Conservation (phyloP, 495 filamentous ascomycete species). For the Xylaria venustula region DNA sequence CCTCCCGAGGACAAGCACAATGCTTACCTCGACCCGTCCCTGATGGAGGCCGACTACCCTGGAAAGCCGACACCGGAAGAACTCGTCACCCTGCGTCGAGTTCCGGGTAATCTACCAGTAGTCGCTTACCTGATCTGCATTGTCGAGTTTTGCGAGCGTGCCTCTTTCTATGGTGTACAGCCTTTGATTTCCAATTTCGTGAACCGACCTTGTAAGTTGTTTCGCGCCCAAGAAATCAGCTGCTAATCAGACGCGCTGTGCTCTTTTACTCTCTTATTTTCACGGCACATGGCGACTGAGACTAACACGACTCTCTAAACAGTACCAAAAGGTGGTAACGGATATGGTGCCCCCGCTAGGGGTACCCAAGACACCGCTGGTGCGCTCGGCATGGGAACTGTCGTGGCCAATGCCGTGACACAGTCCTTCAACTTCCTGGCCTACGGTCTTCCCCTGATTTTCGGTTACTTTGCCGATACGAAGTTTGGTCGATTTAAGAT, state of each 20-base stretch:
- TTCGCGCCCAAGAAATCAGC: background rate
- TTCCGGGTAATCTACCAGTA: slow-evolving; percentile 52
- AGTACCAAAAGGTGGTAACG: slow-evolving; percentile 58
- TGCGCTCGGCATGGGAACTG: slow-evolving; percentile 59
- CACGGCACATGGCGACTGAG: background rate
- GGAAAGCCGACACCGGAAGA: slow-evolving; percentile 60
- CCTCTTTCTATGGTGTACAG: slow-evolving; percentile 58
- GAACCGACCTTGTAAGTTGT: slow-evolving; percentile 41
- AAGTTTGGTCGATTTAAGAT: slow-evolving; percentile 59
- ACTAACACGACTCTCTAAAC: background rate
- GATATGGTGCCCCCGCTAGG: slow-evolving; percentile 56
- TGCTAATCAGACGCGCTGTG: no score
- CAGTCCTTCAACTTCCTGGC: slow-evolving; percentile 61
- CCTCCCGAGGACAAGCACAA: slow-evolving; percentile 24
- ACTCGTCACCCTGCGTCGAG: slow-evolving; percentile 51
- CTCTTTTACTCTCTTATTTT: no score
- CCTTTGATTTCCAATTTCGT: slow-evolving; percentile 60
- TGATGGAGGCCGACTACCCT: slow-evolving; percentile 42
- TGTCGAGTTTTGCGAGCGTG: slow-evolving; percentile 61
- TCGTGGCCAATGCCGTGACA: slow-evolving; percentile 57
- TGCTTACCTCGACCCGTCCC: slow-evolving; percentile 27
- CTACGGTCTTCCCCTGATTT: slow-evolving; percentile 58
- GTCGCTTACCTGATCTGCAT: slow-evolving; percentile 56
- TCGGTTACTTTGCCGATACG: slow-evolving; percentile 57
- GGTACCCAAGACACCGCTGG: slow-evolving; percentile 56